Evolutionary conservation across 495 filamentous ascomycete species (phyloP).

Genomic region (Patellaria atrata): DNA sequence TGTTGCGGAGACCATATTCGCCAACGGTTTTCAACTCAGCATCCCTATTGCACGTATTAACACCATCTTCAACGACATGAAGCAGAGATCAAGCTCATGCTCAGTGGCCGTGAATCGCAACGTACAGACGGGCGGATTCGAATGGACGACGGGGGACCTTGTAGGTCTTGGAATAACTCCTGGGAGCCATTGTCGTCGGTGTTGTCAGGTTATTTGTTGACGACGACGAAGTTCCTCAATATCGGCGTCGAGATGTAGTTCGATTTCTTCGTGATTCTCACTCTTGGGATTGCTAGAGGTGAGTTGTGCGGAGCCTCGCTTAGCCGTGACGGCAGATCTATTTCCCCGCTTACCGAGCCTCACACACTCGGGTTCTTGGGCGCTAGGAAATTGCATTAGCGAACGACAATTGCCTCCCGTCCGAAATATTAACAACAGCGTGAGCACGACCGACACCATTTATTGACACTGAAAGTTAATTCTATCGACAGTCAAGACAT

Average conservation of each 20-base stretch:
- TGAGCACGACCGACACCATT: too few species aligned
- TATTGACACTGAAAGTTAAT: not conserved
- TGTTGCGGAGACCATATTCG: slow-evolving; percentile 98
- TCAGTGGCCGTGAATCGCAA: slow-evolving; percentile 80
- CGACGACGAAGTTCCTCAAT: too few species aligned
- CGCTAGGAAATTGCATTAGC: too few species aligned
- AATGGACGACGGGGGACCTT: slow-evolving; percentile 83
- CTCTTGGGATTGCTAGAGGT: too few species aligned
- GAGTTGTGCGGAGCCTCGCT: too few species aligned
- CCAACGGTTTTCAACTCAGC: slow-evolving; percentile 97
- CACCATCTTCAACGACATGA: slow-evolving; percentile 59
- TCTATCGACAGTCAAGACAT: not conserved
- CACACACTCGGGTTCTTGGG: too few species aligned
- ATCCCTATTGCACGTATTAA: slow-evolving; percentile 61
- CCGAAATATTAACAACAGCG: not conserved
- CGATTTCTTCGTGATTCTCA: too few species aligned
- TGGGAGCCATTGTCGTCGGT: slow-evolving; percentile 30
- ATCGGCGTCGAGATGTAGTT: too few species aligned
- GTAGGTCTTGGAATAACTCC: slow-evolving; percentile 94
- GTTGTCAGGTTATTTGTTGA: too few species aligned
- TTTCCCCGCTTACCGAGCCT: too few species aligned
- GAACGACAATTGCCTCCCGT: not conserved
- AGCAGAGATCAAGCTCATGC: slow-evolving; percentile 89
- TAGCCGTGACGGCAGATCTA: too few species aligned
- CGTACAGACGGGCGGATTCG: slow-evolving; percentile 99